Percentiles rank a stretch among this genome's conserved stretches.
phyloP scores from a whole-genome alignment of 1,284 basidiomycete genomes.

The Microbotryum silenes-acaulis region DNA sequence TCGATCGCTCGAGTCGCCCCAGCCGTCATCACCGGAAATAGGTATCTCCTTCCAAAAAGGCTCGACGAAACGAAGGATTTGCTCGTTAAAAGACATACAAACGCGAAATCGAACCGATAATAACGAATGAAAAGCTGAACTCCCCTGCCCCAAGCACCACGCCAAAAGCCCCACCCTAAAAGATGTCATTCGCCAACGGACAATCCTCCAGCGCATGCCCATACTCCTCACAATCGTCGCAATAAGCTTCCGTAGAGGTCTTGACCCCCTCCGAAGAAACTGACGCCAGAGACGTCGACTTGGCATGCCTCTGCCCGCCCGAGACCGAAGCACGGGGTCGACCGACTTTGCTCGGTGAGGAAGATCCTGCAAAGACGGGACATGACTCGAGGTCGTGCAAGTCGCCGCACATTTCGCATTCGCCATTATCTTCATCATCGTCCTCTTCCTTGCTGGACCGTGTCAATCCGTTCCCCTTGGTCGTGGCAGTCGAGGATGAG shows the following conservation, averaged over 20 bases:
- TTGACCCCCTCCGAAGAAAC: background rate
- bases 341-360: background rate
- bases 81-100: too few relatives aligned
- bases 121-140: too few relatives aligned
- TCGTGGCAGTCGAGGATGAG: conserved; percentile 7
- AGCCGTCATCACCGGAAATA: too few relatives aligned
- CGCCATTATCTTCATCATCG: conserved; percentile 39
- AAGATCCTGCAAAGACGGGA: conserved; percentile 4
- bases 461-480: conserved; percentile 7
- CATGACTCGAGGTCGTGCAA: conserved; percentile 52
- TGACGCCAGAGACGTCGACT: background rate
- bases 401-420: conserved; percentile 75
- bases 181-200: conserved; percentile 27
- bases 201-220: conserved; percentile 31
- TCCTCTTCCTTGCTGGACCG: conserved; percentile 15
- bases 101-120: too few relatives aligned
- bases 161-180: conserved; percentile 2
- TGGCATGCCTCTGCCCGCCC: background rate
- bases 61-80: too few relatives aligned
- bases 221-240: conserved; percentile 29
- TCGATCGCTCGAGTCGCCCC: too few relatives aligned
- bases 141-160: too few relatives aligned
- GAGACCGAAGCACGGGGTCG: background rate
- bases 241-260: conserved; percentile 11
- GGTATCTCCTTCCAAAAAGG: too few relatives aligned